phyloP scores from a whole-genome alignment of 179 eudicot species.

The Nepenthes alata region DNA sequence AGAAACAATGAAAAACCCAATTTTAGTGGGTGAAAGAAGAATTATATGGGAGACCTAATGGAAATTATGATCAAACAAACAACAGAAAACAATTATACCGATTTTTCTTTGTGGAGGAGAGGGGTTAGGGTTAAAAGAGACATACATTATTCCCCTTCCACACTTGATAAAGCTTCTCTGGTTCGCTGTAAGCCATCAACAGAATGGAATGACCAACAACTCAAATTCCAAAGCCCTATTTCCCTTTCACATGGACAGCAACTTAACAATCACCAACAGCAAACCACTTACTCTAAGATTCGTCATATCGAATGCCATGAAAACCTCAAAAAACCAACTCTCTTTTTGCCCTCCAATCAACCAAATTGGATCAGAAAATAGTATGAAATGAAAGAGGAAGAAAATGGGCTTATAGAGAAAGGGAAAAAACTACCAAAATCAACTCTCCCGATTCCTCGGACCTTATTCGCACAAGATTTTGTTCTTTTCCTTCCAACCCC shows the following conservation, averaged over 20 bases:
- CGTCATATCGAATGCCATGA: too few relatives aligned
- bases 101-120: not conserved
- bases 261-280: not conserved
- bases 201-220: conserved; percentile 6
- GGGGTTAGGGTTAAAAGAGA: conserved; percentile 2
- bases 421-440: too few relatives aligned
- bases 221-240: conserved; percentile 12
- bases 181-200: conserved; percentile 21
- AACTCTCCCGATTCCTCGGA: too few relatives aligned
- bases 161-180: conserved; percentile 56
- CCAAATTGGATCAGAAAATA: too few relatives aligned
- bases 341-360: too few relatives aligned
- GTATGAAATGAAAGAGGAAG: too few relatives aligned
- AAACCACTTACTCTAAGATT: not conserved
- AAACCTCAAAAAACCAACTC: too few relatives aligned
- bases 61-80: conserved; percentile 8
- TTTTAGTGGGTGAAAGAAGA: too few relatives aligned
- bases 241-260: conserved; percentile 15
- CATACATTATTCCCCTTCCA: conserved; percentile 90
- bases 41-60: not conserved
- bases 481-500: too few relatives aligned
- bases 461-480: too few relatives aligned
- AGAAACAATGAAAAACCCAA: too few relatives aligned
- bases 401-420: too few relatives aligned
- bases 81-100: not conserved